These are phyloP conservation scores for Leavenworthia alabamica DNA, from an alignment of 345 rosid species.

Conservation along the genomic window DNA sequence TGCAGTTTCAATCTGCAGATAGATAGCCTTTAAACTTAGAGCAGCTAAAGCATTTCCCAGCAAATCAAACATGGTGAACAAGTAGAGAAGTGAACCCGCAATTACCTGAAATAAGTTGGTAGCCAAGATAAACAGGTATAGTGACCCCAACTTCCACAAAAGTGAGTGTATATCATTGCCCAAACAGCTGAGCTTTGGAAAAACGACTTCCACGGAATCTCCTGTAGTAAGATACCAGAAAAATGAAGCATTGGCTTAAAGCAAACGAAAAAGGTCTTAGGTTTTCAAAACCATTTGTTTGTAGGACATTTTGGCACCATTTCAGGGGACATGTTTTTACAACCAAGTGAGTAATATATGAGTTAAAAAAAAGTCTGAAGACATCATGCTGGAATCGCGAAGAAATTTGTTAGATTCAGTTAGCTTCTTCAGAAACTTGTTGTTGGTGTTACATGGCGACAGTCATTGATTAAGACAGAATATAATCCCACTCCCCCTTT, in stretches of 20 bases:
- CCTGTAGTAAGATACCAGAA: slow-evolving; percentile 40
- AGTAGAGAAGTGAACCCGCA: background rate
- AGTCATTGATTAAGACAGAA: background rate
- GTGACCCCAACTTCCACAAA: slow-evolving; percentile 99
- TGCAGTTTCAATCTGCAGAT: background rate
- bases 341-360: background rate
- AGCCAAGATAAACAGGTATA: slow-evolving; percentile 93
- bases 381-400: background rate
- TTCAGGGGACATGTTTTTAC: background rate
- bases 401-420: background rate
- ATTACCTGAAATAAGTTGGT: slow-evolving; percentile 86
- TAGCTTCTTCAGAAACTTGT: background rate
- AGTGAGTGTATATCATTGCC: slow-evolving; percentile 96
- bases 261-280: background rate
- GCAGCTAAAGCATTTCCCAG: background rate
- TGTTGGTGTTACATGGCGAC: background rate
- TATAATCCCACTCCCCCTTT: background rate
- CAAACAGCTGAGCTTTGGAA: slow-evolving; percentile 64
- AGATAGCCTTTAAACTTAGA: background rate
- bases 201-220: slow-evolving; percentile 83
- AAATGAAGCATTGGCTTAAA: background rate
- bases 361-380: background rate
- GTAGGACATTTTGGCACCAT: background rate
- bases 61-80: background rate
- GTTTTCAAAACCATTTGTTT: background rate